Evolutionary conservation across 164 flowering plant genomes (phyloP), one percentile per base, ranked within the genome.

Genomic region (Aristolochia californica): DNA sequence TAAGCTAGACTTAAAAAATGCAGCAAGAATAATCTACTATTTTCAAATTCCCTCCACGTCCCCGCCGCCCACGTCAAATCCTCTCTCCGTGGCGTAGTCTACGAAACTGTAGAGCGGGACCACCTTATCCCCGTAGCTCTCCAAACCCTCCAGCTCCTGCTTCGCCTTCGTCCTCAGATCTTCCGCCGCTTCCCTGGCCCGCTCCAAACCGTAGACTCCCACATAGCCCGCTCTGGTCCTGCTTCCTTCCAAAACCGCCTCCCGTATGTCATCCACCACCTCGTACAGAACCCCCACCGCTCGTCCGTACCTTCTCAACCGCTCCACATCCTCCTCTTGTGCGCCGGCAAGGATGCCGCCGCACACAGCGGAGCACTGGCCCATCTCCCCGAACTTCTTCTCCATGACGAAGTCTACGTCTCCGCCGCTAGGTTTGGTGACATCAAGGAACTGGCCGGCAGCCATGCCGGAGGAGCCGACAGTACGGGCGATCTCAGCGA

Each of bases 381-480:
- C 76, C 87, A 91, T 77, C 51, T 79, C 93, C 12, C 96, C 98
- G 55, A 79, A 91, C 72, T 91, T 91, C 79, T 88, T 91, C 66
- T 86, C 95, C 59, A 83, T 83, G 18, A 82, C 81, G 18, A 79
- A 80, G 20, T 75, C 90, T 18, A 82, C 67, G 5, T 83, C 81
- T 7, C 74, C 76, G 11, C 80, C 87, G 26, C 25, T 49, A 22
- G n/a, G 18, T 13, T 43, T 26, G n/a, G 27, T 13, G 47, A 86
- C 83, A 70, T 86, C 98, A 2, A 86, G 65, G 67, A 84, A 76
- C 70, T 86, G 93, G 25, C 95, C 98, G 5, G 96, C 96, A 13
- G 91, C 96, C 98, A 91, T 91, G 44, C 98, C 98, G 17, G 88
- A 81, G 53, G 98, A 88, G 12, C 98, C 98, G 27, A 91, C 98